phyloP scores from a whole-genome alignment of 2,329 filamentous ascomycete genomes.

The Colletotrichum sidae region DNA sequence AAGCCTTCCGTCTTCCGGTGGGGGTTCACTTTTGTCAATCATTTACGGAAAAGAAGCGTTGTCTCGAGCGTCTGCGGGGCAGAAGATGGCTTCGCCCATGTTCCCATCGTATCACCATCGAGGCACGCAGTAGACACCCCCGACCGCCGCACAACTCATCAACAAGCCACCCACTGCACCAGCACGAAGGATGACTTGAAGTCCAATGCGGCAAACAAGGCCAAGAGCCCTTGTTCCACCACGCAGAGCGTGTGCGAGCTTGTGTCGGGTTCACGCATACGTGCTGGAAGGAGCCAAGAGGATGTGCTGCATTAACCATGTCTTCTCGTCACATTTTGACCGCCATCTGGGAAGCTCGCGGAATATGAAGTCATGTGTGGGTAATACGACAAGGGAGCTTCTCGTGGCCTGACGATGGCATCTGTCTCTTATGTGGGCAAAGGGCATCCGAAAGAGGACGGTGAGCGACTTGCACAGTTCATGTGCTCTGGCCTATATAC shows the following conservation, averaged over 20 bases:
- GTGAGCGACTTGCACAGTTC: constrained; percentile 30
- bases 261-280: constrained; percentile 32
- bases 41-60: constrained; percentile 1
- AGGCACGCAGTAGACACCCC: not conserved
- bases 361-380: constrained; percentile 35
- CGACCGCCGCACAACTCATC: constrained; percentile 4
- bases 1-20: no score
- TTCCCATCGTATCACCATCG: constrained; percentile 27
- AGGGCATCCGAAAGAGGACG: constrained; percentile 18
- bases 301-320: constrained; percentile 36
- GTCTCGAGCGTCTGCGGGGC: constrained; percentile 35
- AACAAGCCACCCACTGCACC: constrained; percentile 18
- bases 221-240: constrained; percentile 29
- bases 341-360: constrained; percentile 30
- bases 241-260: constrained; percentile 30
- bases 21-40: no score
- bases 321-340: constrained; percentile 37
- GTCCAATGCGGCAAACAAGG: constrained; percentile 29
- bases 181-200: constrained; percentile 14
- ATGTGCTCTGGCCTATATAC: constrained; percentile 27
- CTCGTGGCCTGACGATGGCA: constrained; percentile 3
- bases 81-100: constrained; percentile 19
- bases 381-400: constrained; percentile 12
- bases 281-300: constrained; percentile 28
- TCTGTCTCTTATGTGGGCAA: constrained; percentile 6